Conservation (phyloP, 108 stramenopile genomes). For the Cylindrotheca closterium region DNA sequence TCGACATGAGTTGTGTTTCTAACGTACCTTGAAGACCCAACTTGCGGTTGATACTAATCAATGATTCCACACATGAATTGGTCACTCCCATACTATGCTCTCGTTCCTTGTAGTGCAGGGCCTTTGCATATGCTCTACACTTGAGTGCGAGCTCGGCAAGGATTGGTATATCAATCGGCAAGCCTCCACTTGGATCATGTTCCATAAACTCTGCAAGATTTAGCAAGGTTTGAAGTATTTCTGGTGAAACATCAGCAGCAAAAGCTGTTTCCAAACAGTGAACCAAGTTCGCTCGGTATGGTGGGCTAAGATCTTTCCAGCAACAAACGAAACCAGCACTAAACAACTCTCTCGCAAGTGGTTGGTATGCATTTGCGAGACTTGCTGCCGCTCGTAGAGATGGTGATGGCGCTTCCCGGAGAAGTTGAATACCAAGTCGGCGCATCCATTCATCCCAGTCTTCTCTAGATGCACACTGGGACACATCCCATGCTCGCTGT, state of each 20-base stretch:
- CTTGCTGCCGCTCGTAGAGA: constrained; percentile 90
- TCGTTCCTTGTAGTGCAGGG: constrained; percentile 93
- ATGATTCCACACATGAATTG: constrained; percentile 82
- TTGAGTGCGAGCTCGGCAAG: constrained; percentile 92
- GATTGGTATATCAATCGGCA: constrained; percentile 92
- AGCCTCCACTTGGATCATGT: constrained; percentile 82
- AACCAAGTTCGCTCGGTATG: constrained; percentile 75
- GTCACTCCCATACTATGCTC: constrained; percentile 69
- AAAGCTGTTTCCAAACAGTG: constrained; percentile 87
- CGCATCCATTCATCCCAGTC: constrained; percentile 99
- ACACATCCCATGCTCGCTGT: constrained; percentile 91
- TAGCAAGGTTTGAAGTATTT: constrained; percentile 92
- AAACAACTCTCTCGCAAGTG: constrained; percentile 93
- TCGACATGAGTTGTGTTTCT: not conserved
- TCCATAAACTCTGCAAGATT: constrained; percentile 99
- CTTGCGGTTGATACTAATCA: constrained; percentile 97
- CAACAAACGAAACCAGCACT: constrained; percentile 97
- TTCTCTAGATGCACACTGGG: constrained; percentile 83
- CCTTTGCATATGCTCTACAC: constrained; percentile 97
- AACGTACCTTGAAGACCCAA: constrained; percentile 79
- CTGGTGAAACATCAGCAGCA: constrained; percentile 83
- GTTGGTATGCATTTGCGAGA: constrained; percentile 93
- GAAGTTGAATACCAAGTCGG: constrained; percentile 85
- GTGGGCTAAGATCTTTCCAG: constrained; percentile 86
- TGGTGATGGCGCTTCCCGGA: constrained; percentile 94